A percentile compares a stretch with the other conserved stretches of the same genome.
phyloP scores from a whole-genome alignment of 164 flowering plant species.

The Vitis amurensis region DNA sequence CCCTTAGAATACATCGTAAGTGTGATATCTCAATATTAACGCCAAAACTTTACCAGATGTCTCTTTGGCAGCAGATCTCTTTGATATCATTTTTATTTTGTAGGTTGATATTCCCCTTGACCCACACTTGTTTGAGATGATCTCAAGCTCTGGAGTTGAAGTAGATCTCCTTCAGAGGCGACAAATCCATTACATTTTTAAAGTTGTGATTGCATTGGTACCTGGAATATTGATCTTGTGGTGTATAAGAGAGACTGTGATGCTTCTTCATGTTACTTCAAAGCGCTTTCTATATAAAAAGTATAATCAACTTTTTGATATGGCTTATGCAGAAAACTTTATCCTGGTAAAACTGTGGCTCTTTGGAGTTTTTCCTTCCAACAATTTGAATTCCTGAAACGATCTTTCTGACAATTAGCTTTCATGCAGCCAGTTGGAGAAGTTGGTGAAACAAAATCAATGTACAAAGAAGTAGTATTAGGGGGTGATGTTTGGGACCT shows the following conservation, averaged over 20 bases:
- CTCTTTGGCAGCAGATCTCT: neutral
- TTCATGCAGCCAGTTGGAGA: constrained; percentile 77
- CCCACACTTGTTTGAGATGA: constrained; percentile 85
- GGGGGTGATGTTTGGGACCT: constrained; percentile 99
- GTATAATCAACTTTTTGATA: constrained; percentile 82
- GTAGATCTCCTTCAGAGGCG: constrained; percentile 90
- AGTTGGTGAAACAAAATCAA: constrained; percentile 66
- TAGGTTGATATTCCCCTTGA: constrained; percentile 98
- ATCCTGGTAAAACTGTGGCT: constrained; percentile 60
- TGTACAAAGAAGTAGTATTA: constrained; percentile 85
- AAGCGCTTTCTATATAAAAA: constrained; percentile 72
- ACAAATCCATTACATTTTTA: constrained; percentile 74
- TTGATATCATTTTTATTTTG: constrained; percentile 18
- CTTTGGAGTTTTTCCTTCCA: neutral
- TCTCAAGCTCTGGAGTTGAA: constrained; percentile 88
- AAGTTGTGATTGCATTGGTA: constrained; percentile 62
- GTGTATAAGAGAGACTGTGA: constrained; percentile 71
- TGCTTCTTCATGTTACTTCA: constrained; percentile 73
- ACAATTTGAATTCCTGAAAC: constrained; percentile 3
- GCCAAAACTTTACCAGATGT: neutral
- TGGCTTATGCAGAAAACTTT: constrained; percentile 92
- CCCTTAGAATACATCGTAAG: constrained; percentile 91
- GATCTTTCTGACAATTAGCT: constrained; percentile 1
- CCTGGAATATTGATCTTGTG: constrained; percentile 86
- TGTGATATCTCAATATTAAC: constrained; percentile 9